A percentile compares a stretch with the other conserved stretches of the same genome.
These are phyloP conservation scores for Mucor lusitanicus DNA, from an alignment of 371 early-diverging fungal genomes.

Conservation along the genomic window DNA sequence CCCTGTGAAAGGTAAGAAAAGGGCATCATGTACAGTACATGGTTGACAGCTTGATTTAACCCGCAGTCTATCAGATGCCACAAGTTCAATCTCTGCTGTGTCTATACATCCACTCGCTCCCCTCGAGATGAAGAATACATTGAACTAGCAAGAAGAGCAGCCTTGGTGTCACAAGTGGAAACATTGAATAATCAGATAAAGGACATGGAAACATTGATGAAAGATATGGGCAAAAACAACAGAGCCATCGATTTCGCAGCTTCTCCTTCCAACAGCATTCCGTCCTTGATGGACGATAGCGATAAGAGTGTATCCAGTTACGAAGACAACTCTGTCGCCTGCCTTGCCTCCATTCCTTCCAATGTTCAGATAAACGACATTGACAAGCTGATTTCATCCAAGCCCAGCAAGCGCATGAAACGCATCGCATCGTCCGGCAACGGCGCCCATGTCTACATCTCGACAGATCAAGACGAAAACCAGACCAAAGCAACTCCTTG, in stretches of 20 bases:
- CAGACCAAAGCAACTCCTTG: neutral
- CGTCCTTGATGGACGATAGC: constrained; percentile 11
- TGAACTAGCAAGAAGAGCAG: constrained; percentile 17
- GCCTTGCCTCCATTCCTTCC: neutral
- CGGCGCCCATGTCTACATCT: neutral
- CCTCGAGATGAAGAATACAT: constrained; percentile 38
- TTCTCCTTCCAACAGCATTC: neutral
- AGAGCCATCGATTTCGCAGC: neutral
- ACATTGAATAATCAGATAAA: constrained; percentile 19
- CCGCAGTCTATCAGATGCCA: constrained; percentile 19
- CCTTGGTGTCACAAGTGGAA: constrained; percentile 19
- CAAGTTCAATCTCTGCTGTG: constrained; percentile 28
- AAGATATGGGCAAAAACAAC: neutral
- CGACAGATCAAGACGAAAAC: neutral
- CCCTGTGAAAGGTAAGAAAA: constrained; percentile 38
- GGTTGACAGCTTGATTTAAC: neutral
- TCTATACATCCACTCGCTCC: constrained; percentile 25
- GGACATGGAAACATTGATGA: constrained; percentile 20
- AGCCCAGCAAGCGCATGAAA: constrained; percentile 7
- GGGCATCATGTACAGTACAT: neutral
- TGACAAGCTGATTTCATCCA: neutral
- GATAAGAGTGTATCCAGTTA: constrained; percentile 3
- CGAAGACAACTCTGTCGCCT: constrained; percentile 9
- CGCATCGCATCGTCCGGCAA: neutral
- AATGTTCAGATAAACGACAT: neutral